phyloP scores from a whole-genome alignment of 495 filamentous ascomycete species.

The Elaphomyces granulatus region DNA sequence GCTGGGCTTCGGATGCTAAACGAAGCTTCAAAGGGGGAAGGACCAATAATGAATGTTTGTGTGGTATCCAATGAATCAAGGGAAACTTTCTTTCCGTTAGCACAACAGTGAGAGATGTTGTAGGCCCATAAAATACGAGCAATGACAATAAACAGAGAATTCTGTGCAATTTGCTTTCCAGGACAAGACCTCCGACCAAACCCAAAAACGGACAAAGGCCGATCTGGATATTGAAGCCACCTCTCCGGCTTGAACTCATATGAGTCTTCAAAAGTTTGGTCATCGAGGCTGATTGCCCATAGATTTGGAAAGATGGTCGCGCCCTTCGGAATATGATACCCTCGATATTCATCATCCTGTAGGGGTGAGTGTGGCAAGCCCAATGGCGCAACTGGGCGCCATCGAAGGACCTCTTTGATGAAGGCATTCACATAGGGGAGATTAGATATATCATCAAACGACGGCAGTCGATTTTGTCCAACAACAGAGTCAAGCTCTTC shows the following conservation, averaged over 20 bases:
- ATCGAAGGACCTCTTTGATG: conserved; percentile 37
- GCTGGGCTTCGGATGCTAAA: too few relatives aligned
- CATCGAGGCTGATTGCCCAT: conserved; percentile 8
- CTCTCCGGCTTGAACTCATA: conserved; percentile 20
- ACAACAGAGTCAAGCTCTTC: conserved; percentile 21
- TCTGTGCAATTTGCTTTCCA: conserved; percentile 16
- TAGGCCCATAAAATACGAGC: conserved; percentile 19
- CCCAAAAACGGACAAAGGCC: conserved; percentile 11
- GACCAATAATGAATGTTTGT: too few relatives aligned
- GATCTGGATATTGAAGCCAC: conserved; percentile 10
- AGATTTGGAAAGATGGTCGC: conserved; percentile 5
- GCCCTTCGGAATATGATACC: conserved; percentile 9
- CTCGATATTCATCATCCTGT: conserved; percentile 6
- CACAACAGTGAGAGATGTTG: too few relatives aligned
- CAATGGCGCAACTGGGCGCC: conserved; percentile 34
- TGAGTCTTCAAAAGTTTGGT: conserved; percentile 7
- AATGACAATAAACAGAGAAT: conserved; percentile 15
- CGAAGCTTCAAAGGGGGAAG: too few relatives aligned
- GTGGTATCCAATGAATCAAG: too few relatives aligned
- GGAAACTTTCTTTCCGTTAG: too few relatives aligned
- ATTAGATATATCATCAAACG: conserved; percentile 23
- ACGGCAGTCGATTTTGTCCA: conserved; percentile 5
- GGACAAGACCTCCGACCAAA: conserved; percentile 20
- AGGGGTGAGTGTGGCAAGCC: conserved; percentile 10
- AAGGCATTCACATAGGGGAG: conserved; percentile 34